Evolutionary conservation across 176 grass and related monocot genomes (phyloP).

Genomic region (Poa pratensis): DNA sequence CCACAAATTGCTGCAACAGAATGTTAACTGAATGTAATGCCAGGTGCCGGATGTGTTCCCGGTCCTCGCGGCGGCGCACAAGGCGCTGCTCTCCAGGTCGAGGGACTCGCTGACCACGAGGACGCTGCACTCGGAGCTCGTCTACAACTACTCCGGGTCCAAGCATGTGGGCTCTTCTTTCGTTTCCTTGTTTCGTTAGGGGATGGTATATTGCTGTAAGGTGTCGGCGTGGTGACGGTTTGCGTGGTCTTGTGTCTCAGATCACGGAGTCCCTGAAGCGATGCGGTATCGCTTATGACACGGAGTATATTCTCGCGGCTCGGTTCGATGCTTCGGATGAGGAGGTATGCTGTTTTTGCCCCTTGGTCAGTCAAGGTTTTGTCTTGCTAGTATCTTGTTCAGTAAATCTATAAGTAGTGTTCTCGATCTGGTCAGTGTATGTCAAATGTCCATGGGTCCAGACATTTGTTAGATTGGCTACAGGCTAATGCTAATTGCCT

Average conservation of each 20-base stretch:
- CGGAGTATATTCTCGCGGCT: conserved; percentile 76
- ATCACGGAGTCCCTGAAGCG: conserved; percentile 87
- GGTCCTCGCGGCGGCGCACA: conserved; percentile 75
- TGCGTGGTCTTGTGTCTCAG: conserved; percentile 38
- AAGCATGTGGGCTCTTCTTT: conserved; percentile 69
- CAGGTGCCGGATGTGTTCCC: conserved; percentile 94
- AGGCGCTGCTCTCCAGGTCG: conserved; percentile 67
- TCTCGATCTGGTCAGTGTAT: too few species aligned
- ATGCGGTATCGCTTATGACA: conserved; percentile 81
- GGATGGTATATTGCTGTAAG: neutral
- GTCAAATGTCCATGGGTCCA: too few species aligned
- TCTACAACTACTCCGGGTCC: conserved; percentile 88
- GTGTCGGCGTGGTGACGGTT: neutral
- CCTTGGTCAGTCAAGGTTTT: neutral
- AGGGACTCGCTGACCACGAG: conserved; percentile 82
- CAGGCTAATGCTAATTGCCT: neutral
- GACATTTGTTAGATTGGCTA: neutral
- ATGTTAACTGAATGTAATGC: neutral
- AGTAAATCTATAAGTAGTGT: neutral
- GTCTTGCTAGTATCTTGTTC: neutral
- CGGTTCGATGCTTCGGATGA: conserved; percentile 85
- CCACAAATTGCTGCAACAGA: neutral
- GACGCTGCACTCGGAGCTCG: conserved; percentile 91
- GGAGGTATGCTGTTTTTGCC: conserved; percentile 50
- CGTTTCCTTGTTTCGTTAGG: neutral